Conservation (phyloP, 805 yeast species). For the Scheffersomyces amazonensis region DNA sequence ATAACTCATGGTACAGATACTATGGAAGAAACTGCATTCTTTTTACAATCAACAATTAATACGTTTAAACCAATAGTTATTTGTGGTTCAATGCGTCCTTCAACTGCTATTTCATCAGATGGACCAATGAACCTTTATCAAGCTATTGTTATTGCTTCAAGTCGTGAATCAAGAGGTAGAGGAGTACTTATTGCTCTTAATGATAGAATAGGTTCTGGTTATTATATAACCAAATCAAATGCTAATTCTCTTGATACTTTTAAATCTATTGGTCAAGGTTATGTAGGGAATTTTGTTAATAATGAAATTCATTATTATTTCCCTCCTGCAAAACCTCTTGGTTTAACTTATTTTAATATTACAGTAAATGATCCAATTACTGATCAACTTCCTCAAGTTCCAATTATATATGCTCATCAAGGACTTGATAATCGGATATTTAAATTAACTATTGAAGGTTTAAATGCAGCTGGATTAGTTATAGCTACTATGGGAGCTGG, state of each 20-base stretch:
- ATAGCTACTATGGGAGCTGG: slow-evolving; percentile 76
- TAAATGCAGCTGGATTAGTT: slow-evolving; percentile 52
- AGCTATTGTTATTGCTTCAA: slow-evolving; percentile 62
- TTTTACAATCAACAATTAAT: slow-evolving; percentile 48
- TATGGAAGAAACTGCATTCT: slow-evolving; percentile 65
- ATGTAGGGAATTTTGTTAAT: slow-evolving; percentile 66
- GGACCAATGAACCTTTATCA: slow-evolving; percentile 73
- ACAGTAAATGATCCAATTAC: slow-evolving; percentile 18
- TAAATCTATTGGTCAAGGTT: slow-evolving; percentile 66
- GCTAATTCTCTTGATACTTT: slow-evolving; percentile 71
- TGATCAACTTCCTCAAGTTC: slow-evolving; percentile 41
- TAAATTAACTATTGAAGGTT: slow-evolving; percentile 41
- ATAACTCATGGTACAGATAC: slow-evolving; percentile 75
- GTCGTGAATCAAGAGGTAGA: slow-evolving; percentile 48
- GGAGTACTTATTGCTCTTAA: slow-evolving; percentile 65
- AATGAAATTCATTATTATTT: slow-evolving; percentile 63
- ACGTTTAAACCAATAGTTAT: slow-evolving; percentile 56
- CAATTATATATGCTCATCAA: slow-evolving; percentile 61
- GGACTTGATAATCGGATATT: slow-evolving; percentile 51
- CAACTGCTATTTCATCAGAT: slow-evolving; percentile 66
- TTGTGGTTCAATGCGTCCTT: slow-evolving; percentile 76
- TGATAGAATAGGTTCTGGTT: slow-evolving; percentile 68
- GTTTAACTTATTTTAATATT: slow-evolving; percentile 33
- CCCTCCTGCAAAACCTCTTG: slow-evolving; percentile 60
- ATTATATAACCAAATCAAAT: slow-evolving; percentile 66